These are phyloP conservation scores for Malbranchea cinnamomea DNA, from an alignment of 2,329 filamentous ascomycete genomes.

Conservation along the genomic window DNA sequence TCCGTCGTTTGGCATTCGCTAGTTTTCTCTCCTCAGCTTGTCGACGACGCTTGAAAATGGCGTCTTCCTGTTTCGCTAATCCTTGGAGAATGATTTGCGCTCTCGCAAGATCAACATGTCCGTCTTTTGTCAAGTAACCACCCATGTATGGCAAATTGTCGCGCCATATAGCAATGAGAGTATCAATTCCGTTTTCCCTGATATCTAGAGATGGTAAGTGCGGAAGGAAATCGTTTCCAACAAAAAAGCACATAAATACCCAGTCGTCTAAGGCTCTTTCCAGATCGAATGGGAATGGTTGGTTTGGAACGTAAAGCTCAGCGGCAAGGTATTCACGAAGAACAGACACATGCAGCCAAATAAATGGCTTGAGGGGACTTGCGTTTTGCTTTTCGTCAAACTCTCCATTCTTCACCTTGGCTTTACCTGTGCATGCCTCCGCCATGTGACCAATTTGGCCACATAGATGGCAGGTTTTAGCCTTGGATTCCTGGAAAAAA, in stretches of 20 bases:
- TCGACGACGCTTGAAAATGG: conserved; percentile 78
- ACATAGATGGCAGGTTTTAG: conserved; percentile 71
- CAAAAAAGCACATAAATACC: conserved; percentile 99
- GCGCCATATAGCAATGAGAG: conserved; percentile 90
- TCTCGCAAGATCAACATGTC: conserved; percentile 70
- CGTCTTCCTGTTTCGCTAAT: conserved; percentile 81
- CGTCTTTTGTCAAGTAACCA: conserved; percentile 91
- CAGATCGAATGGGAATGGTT: conserved; percentile 81
- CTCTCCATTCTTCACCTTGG: conserved; percentile 63
- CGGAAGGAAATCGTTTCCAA: conserved; percentile 94
- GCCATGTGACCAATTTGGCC: conserved; percentile 86
- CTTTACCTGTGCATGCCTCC: conserved; percentile 65
- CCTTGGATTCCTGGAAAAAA: conserved; percentile 76
- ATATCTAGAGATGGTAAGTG: conserved; percentile 97
- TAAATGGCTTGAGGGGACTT: conserved; percentile 71
- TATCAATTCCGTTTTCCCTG: conserved; percentile 92
- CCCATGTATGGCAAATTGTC: conserved; percentile 85
- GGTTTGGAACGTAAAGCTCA: conserved; percentile 68
- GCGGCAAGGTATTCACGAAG: conserved; percentile 84
- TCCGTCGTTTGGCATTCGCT: conserved; percentile 63
- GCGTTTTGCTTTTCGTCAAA: conserved; percentile 67
- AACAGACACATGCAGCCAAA: conserved; percentile 90
- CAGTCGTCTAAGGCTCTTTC: conserved; percentile 93
- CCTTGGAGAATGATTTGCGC: conserved; percentile 81
- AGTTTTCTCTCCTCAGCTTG: conserved; percentile 74